Evolutionary conservation across 306 rosid genomes (phyloP).

Genomic region (Datisca glomerata): DNA sequence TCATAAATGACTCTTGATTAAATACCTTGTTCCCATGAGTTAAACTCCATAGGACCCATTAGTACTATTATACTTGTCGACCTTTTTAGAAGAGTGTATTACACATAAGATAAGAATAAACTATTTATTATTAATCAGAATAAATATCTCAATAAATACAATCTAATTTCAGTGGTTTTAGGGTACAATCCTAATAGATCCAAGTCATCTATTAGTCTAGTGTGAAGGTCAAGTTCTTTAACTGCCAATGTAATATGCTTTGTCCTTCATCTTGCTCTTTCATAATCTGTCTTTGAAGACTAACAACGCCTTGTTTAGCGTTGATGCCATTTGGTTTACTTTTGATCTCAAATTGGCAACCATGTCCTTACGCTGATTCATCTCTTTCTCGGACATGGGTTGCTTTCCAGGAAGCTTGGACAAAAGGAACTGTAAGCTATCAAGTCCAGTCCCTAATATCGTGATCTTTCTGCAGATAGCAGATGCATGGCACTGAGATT

Average conservation of each 20-base stretch:
- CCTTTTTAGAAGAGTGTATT: no score
- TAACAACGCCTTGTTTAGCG: slow-evolving; percentile 25
- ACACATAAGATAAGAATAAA: no score
- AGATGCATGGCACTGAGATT: slow-evolving; percentile 78
- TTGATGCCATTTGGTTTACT: slow-evolving; percentile 85
- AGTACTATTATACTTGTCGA: no score
- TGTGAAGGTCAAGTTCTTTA: slow-evolving; percentile 29
- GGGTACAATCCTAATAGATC: no score
- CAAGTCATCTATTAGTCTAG: slow-evolving; percentile 29
- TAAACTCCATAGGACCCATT: no score
- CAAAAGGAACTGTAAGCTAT: slow-evolving; percentile 74
- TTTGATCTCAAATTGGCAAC: slow-evolving; percentile 63
- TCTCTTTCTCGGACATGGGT: slow-evolving; percentile 84
- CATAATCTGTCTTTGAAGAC: slow-evolving; percentile 27
- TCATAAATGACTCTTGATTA: no score
- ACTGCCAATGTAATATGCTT: slow-evolving; percentile 36
- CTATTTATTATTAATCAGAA: no score
- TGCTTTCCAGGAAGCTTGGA: slow-evolving; percentile 79
- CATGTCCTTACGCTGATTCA: slow-evolving; percentile 93
- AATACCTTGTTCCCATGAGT: no score
- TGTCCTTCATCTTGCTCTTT: slow-evolving; percentile 28
- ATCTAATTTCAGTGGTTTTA: no score
- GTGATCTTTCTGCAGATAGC: slow-evolving; percentile 93
- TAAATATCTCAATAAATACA: no score
- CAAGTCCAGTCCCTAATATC: slow-evolving; percentile 90